A percentile compares a stretch with the other conserved stretches of the same genome.
Conservation (phyloP, 2,329 filamentous ascomycete species). For the Nakataea oryzae region DNA sequence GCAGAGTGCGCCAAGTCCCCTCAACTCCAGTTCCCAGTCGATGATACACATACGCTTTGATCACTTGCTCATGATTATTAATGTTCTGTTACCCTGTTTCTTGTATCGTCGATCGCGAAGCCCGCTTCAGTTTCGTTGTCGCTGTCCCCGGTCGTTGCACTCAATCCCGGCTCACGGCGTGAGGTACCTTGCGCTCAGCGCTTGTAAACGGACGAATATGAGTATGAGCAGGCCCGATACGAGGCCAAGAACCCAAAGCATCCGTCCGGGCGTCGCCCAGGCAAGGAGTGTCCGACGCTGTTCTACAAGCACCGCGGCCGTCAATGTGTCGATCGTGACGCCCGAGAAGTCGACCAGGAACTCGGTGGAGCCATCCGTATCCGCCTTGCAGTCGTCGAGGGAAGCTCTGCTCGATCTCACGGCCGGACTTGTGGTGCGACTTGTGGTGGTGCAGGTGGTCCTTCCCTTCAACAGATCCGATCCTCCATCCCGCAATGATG, state of each 20-base stretch:
- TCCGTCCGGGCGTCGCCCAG: not conserved
- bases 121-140: not conserved
- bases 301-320: not conserved
- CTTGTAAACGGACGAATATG: not conserved
- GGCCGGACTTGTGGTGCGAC: not conserved
- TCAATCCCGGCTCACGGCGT: not conserved
- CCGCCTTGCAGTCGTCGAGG: not conserved
- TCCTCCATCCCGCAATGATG: not conserved
- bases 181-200: not conserved
- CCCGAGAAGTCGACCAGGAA: slow-evolving; percentile 3
- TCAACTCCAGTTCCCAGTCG: not conserved
- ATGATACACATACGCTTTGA: not conserved
- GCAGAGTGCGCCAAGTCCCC: not conserved
- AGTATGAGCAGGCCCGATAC: not conserved
- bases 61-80: not conserved
- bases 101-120: not conserved
- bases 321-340: not conserved
- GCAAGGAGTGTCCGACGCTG: not conserved
- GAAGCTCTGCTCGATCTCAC: not conserved
- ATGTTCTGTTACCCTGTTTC: not conserved
- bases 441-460: not conserved
- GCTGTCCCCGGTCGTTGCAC: not conserved
- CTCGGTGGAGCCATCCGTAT: not conserved
- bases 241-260: not conserved
- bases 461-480: not conserved